phyloP scores from a whole-genome alignment of 257 asterid genomes.

The Jacaranda copaia region DNA sequence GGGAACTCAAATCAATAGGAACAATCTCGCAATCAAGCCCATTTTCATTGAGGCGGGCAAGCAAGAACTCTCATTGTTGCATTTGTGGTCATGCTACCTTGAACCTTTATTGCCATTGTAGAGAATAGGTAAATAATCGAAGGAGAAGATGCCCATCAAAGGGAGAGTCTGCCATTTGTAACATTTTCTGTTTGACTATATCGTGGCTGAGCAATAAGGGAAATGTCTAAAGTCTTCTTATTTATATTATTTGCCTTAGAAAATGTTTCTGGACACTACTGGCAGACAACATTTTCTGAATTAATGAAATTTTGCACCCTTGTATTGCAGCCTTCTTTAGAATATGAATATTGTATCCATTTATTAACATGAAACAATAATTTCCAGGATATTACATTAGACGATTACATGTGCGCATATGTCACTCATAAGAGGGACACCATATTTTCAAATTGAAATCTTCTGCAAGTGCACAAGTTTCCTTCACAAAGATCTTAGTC shows the following conservation, averaged over 20 bases:
- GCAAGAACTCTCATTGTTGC: slow-evolving; percentile 53
- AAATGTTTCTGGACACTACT: not conserved
- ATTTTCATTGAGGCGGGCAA: slow-evolving; percentile 58
- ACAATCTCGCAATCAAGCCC: slow-evolving; percentile 54
- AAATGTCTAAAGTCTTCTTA: not conserved
- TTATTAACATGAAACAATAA: not conserved
- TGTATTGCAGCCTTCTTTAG: not conserved
- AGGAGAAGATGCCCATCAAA: not conserved
- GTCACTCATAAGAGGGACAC: not conserved
- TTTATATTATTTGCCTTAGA: not conserved
- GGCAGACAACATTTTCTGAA: not conserved
- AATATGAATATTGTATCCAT: not conserved
- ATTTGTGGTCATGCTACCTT: slow-evolving; percentile 47
- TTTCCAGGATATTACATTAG: not conserved
- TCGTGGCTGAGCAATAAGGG: not conserved
- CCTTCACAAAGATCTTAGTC: not conserved
- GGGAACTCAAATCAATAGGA: slow-evolving; percentile 43
- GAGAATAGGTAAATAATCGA: not conserved
- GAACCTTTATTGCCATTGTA: slow-evolving; percentile 58
- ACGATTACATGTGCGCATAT: slow-evolving; percentile 9
- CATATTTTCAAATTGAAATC: not conserved
- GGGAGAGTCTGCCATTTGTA: not conserved
- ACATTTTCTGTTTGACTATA: not conserved
- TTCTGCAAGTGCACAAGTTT: not conserved
- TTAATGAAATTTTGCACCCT: not conserved